Conservation (phyloP, 2,329 filamentous ascomycete species). For the Fonsecaea erecta region DNA sequence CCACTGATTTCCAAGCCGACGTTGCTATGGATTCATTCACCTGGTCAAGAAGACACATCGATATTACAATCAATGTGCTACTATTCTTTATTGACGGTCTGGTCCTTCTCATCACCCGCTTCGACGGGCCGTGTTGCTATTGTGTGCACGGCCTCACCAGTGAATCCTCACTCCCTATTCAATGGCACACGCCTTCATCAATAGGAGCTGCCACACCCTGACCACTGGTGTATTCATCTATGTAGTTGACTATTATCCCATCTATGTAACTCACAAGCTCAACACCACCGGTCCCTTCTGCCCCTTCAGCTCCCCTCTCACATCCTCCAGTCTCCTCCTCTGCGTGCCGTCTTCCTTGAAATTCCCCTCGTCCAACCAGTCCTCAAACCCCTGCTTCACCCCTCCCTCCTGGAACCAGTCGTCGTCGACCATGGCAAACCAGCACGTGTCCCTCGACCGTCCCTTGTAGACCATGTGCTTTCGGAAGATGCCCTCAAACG, state of each 20-base stretch:
- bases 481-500: slow-evolving; percentile 63
- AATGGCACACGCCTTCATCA: not conserved
- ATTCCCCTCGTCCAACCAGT: slow-evolving; percentile 61
- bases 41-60: too few relatives aligned
- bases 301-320: slow-evolving; percentile 35
- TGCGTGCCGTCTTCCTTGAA: slow-evolving; percentile 62
- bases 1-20: too few relatives aligned
- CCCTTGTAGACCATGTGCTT: slow-evolving; percentile 66
- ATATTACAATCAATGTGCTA: too few relatives aligned
- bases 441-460: slow-evolving; percentile 62
- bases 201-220: not conserved
- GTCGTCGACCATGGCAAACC: slow-evolving; percentile 62
- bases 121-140: too few relatives aligned
- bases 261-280: not conserved
- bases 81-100: too few relatives aligned
- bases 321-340: slow-evolving; percentile 49
- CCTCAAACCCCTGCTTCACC: slow-evolving; percentile 54
- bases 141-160: too few relatives aligned
- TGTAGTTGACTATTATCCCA: not conserved
- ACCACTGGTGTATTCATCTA: too few relatives aligned
- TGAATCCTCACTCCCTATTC: too few relatives aligned
- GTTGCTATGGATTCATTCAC: too few relatives aligned
- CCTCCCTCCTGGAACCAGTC: slow-evolving; percentile 59
- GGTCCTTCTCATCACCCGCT: too few relatives aligned
- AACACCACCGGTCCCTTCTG: slow-evolving; percentile 22